Conservation (phyloP, 2,329 filamentous ascomycete species). For the Paraphoma chrysanthemicola region DNA sequence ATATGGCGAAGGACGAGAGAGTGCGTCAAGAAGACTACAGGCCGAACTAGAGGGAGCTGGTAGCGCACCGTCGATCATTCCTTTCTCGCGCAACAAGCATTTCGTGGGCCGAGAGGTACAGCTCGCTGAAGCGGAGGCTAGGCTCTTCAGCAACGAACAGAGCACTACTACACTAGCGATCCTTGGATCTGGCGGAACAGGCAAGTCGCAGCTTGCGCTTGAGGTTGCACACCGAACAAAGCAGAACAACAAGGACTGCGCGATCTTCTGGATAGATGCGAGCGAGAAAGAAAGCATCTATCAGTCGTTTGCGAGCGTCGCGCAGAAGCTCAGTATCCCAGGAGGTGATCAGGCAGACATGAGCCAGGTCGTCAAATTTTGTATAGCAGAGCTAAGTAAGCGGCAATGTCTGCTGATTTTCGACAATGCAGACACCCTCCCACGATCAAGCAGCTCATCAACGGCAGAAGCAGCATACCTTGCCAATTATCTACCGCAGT, state of each 20-base stretch:
- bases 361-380: neutral
- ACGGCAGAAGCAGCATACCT: neutral
- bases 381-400: neutral
- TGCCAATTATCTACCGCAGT: neutral
- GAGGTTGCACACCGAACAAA: conserved; percentile 51
- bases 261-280: conserved; percentile 56
- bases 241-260: conserved; percentile 43
- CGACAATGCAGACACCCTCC: neutral
- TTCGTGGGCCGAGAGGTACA: neutral
- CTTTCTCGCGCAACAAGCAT: neutral
- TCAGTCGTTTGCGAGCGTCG: neutral
- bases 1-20: neutral
- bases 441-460: neutral
- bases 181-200: conserved; percentile 20
- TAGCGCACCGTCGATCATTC: neutral
- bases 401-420: neutral
- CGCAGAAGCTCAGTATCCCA: neutral
- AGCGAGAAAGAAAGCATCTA: conserved; percentile 28
- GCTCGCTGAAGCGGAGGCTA: neutral
- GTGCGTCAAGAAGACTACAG: neutral
- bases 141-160: neutral
- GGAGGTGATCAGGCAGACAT: neutral
- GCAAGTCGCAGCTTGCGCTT: conserved; percentile 37
- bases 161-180: neutral
- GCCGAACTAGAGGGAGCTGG: neutral